Percentiles rank a stretch among this genome's conserved stretches.
These are phyloP conservation scores for Tolypocladium inflatum DNA, from an alignment of 2,329 filamentous ascomycete species.

Conservation along the genomic window DNA sequence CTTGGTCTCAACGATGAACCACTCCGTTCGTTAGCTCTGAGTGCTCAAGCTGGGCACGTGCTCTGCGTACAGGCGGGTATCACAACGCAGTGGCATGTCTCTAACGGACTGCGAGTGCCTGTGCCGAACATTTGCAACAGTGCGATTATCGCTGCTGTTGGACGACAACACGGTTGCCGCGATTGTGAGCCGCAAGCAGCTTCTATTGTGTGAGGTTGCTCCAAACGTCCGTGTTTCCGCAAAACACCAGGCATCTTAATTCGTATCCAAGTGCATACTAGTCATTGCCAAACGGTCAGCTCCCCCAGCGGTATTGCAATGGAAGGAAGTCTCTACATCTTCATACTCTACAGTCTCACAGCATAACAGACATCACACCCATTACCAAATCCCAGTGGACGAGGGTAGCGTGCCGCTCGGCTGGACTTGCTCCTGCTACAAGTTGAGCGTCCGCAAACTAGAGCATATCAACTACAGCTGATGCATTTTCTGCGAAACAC, in stretches of 20 bases:
- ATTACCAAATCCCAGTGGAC: not conserved
- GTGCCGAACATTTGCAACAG: not conserved
- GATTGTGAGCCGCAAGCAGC: not conserved
- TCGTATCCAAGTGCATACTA: not conserved
- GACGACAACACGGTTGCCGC: not conserved
- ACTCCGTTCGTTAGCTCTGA: not conserved
- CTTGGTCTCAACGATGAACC: not conserved
- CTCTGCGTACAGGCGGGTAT: not conserved
- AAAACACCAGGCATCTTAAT: not conserved
- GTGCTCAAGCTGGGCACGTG: not conserved
- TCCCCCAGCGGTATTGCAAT: not conserved
- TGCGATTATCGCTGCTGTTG: not conserved
- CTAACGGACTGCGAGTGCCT: not conserved
- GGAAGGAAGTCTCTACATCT: not conserved
- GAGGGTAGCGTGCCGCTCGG: not conserved
- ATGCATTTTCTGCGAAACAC: no score
- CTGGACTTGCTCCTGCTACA: not conserved
- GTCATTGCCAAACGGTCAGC: not conserved
- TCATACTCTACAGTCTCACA: not conserved
- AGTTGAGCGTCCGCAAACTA: not conserved
- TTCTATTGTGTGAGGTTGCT: not conserved
- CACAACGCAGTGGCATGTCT: not conserved
- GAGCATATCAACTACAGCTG: not conserved
- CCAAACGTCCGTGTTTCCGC: not conserved
- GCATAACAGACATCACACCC: not conserved